Evolutionary conservation across 495 filamentous ascomycete species (phyloP), one percentile per base, ranked within the genome.

Genomic region (Niebla homalea): DNA sequence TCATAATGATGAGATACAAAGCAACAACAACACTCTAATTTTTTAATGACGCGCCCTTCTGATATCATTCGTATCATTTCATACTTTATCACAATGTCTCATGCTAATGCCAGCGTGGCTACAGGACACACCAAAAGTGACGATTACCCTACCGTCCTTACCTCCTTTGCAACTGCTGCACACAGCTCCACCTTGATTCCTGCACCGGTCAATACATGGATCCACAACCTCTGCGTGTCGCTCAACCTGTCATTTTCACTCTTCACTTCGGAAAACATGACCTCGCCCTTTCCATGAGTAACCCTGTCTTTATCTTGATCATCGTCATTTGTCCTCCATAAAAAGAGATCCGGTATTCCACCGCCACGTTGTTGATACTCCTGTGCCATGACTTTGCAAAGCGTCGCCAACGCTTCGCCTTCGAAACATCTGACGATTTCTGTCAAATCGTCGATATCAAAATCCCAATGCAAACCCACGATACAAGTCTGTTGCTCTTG

Each of bases 221-320:
- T 95, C 92, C 92, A 98, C 36, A 98, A 70, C 55, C 92, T 74
- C 67, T 98, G 92, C 32, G 89, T 93, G 73, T 98, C 92, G 66
- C 90, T 95, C 60, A 98, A 70, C 29, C 88, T 78, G 72, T 98
- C 92, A 70, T 95, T 96, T 67, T 88, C 87, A 52, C 83, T 88
- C 74, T 94, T 94, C 43, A 95, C 89, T 66, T 96, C 89, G 3
- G 78, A 74, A 67, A 96, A 94, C 77, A 89, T 78, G 41, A 88
- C 79, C 63, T 82, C 78, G 29, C 69, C 68, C 11, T 45, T 19
- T 32, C 29, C 29, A 32, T 32, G 10, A 42, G 54, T 64, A 32
- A 68, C 67, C 43, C 66, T 49, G 23, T 65, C 59, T 43, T 50
- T n/a, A 52, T 48, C 16, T 55, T 49, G 19, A 56, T 47, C 52